These are phyloP conservation scores for Solanum clarkiae DNA, from an alignment of 257 asterid species.

Conservation along the genomic window DNA sequence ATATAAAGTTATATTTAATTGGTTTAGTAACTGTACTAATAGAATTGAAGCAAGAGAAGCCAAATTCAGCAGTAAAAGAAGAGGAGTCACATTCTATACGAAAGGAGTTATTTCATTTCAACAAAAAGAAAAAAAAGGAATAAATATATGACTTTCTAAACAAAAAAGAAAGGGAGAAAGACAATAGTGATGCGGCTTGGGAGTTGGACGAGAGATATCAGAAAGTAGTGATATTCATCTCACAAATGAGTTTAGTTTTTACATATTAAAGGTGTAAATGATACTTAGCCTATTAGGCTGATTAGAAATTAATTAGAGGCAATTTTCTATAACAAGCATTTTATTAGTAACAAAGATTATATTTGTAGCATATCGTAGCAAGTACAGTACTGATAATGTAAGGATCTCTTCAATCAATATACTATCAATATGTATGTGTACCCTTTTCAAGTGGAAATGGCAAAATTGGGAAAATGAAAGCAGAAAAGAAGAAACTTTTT, in stretches of 20 bases:
- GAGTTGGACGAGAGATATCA: neutral
- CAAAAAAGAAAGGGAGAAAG: neutral
- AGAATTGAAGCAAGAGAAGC: neutral
- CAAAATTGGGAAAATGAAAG: neutral
- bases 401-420: neutral
- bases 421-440: neutral
- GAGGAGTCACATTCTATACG: neutral
- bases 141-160: neutral
- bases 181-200: neutral
- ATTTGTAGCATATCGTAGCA: neutral
- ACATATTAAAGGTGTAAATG: neutral
- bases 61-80: neutral
- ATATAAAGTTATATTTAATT: neutral
- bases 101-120: neutral
- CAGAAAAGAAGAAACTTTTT: neutral
- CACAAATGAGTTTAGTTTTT: neutral
- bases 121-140: neutral
- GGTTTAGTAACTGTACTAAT: neutral
- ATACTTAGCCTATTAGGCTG: neutral
- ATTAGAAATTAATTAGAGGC: neutral
- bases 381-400: neutral
- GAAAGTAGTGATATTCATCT: neutral
- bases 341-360: neutral
- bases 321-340: neutral
- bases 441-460: neutral